Base-by-base conservation (phyloP, 768 basidiomycete genomes). In the Termitomyces sp. region DNA sequence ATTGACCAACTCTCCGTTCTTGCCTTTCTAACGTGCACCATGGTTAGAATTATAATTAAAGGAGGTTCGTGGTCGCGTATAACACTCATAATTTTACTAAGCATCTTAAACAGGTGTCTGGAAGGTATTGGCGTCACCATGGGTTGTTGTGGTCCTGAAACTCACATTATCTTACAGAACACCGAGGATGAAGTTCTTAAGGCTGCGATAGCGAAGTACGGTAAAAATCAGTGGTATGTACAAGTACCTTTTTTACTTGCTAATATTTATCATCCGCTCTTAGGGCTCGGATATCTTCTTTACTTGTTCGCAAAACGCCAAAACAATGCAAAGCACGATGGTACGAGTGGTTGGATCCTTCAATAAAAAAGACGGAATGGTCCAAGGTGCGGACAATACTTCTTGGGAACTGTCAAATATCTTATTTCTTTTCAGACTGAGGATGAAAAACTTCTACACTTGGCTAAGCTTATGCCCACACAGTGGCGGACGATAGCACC, bases 321-420 rank as follows among this genome's bases (percentile, higher is more conserved):
- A 99, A 99, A 71, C 97, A 99, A 77, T 99, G 97, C 79, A 99
- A 99, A 74, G 93, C 93, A 1, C 90, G 94, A 43, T 98, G 96
- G 96, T 98, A 96, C 70, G 96, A 98, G 76, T 98, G 97, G 97
- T 78, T 98, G 51, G 97, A 99, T 75, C 97, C 97, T 6, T 95
- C 94, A 54, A 99, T 98, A 75, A 98, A 98, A 75, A 99, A 99
- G 80, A 98, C 96, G 18, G 97, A 98, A 73, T 99, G 97, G 97
- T 97, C 95, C 49, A 98, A 98, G 78, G 95, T 88, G 60, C 50
- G 81, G 72, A 23, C 9, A 5, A 10, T 30, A 8, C 23, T 23
- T 35, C 12, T 55, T 44, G 10, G 35, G 14, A 35, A 43, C n/a
- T 36, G n/a, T 30, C 26, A 44, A 1, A 20, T 30, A 3, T 50